Evolutionary conservation across 306 rosid genomes (phyloP).

Genomic region (Quercus berberidifolia): DNA sequence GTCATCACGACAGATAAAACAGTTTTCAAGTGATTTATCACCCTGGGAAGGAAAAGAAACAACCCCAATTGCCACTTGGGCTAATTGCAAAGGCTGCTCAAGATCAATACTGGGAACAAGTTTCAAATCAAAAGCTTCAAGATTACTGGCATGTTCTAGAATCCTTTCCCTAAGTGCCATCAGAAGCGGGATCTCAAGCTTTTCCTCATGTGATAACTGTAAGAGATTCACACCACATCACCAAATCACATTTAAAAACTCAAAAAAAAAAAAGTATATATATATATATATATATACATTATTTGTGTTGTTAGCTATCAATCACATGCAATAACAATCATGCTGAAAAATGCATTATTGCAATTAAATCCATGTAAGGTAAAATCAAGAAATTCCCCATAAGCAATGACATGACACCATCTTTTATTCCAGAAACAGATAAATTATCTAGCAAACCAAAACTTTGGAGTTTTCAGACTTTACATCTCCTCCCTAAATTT

Average conservation of each 20-base stretch:
- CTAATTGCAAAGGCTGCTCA: conserved; percentile 69
- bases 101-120: conserved; percentile 57
- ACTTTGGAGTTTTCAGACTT: background rate
- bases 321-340: background rate
- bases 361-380: background rate
- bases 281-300: background rate
- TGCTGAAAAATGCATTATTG: background rate
- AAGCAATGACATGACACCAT: no score
- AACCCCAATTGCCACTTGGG: conserved; percentile 85
- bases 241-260: conserved; percentile 14
- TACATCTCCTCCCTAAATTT: background rate
- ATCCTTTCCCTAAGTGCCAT: conserved; percentile 78
- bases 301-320: background rate
- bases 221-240: conserved; percentile 26
- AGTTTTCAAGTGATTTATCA: conserved; percentile 52
- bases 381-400: background rate
- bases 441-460: background rate
- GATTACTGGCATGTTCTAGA: conserved; percentile 59
- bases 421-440: no score
- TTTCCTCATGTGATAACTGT: conserved; percentile 62
- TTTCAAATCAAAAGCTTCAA: conserved; percentile 68
- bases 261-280: background rate
- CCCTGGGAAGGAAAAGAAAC: conserved; percentile 56
- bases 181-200: conserved; percentile 64
- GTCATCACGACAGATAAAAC: conserved; percentile 89